Base-by-base conservation (phyloP, 2,329 filamentous ascomycete genomes). In the Talaromyces marneffei region DNA sequence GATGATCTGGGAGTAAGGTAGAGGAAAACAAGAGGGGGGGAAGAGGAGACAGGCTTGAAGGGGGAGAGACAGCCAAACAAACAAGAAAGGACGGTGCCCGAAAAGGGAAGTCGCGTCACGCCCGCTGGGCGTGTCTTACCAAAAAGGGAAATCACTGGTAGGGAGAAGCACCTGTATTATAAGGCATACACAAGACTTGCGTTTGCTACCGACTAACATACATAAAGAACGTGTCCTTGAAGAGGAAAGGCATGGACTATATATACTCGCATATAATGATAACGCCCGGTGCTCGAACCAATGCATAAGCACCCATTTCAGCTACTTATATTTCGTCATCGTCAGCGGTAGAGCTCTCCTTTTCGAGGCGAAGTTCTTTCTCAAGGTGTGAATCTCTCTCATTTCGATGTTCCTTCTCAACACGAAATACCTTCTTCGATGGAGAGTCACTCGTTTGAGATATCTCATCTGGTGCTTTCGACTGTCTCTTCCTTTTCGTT, bases 401-500 rank as follows among this genome's bases (percentile, higher is more conserved):
- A 61, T 62, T n/a, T 62, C 60, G 59, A 62, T 35, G 40, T 57
- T 60, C 50, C 63, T 62, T 40, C 64, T 57, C 63, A 10, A 65
- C 27, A 2, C 58, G 66, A 56, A 66, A 64, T 12, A 69, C 54
- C 55, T 68, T 67, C 53, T 68, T 67, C 12, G 65, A 64, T 6
- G 68, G 65, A 9, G 66, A 65, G 33, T 62, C 66, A 42, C 67
- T 70, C 14, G 60, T 46, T 18, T 65, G 52, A 33, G 62, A 64
- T 25, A 53, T 46, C 27, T 70, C 68, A 23, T 62, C 53, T n/a
- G 37, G 67, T 10, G 60, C 48, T 31, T 58, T 64, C 4, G 61
- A 39, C 5, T 70, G 68, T 53, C 65, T 64, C 61, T 68, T 70
- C 33, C 67, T 65, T 61, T 67, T 70, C 27, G 67, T 64, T 4